Conservation (phyloP, 1,284 basidiomycete species). For the Schizopora paradoxa region DNA sequence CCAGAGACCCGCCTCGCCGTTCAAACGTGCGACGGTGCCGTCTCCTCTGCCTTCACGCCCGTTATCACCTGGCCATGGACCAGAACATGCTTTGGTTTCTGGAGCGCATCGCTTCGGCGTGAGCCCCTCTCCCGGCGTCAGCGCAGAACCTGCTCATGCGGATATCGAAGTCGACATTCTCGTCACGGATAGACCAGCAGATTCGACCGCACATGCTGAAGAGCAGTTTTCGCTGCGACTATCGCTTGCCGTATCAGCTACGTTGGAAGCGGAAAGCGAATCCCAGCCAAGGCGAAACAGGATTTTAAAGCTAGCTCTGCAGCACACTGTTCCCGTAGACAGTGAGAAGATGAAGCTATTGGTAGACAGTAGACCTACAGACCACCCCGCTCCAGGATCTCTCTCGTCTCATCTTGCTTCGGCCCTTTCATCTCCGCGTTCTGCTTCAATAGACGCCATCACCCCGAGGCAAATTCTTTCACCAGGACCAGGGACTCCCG, state of each 20-base stretch:
- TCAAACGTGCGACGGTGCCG: constrained; percentile 39
- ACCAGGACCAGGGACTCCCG: constrained; percentile 6
- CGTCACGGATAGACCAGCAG: constrained; percentile 44
- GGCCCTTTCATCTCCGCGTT: constrained; percentile 13
- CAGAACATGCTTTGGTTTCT: no score
- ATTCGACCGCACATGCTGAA: constrained; percentile 39
- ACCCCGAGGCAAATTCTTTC: constrained; percentile 15
- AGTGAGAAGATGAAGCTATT: no score
- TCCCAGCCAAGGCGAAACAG: constrained; percentile 25
- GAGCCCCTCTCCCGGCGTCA: constrained; percentile 19
- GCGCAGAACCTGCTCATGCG: constrained; percentile 19
- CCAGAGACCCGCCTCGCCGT: constrained; percentile 52
- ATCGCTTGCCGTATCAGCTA: constrained; percentile 38
- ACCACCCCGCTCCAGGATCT: no score
- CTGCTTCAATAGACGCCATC: constrained; percentile 14
- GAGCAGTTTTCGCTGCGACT: constrained; percentile 54
- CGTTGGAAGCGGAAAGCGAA: constrained; percentile 28
- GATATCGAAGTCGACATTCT: constrained; percentile 58
- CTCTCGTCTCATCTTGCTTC: no score
- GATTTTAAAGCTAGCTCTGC: constrained; percentile 50
- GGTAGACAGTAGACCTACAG: no score
- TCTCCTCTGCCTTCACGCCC: constrained; percentile 33
- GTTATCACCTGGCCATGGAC: constrained; percentile 49
- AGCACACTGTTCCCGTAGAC: constrained; percentile 38
- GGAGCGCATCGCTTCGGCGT: no score